Base-by-base conservation (phyloP, 352 stramenopile genomes). In the Phytophthora tubulina region DNA sequence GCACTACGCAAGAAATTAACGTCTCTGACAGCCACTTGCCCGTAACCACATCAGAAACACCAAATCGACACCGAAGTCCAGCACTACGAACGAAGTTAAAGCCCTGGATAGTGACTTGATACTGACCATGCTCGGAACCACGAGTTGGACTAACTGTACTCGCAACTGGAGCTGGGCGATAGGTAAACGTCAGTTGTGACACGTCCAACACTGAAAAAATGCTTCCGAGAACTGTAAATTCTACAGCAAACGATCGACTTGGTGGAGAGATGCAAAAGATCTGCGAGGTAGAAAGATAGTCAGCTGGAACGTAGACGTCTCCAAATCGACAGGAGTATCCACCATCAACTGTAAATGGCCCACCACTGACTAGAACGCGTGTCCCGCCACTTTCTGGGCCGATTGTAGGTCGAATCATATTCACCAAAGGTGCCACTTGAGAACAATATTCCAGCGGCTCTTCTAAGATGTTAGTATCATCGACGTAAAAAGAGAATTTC, bases 31-130 rank as follows among this genome's bases (percentile, higher is more conserved):
- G 42, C 73, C 79, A 91, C 6, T 61, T 66, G 1, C 45, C 81
- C 17, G 63, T 30, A 0, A 82, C 71, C 8, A 84, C 45, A 38
- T 65, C 52, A 15, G 67, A 76, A 31, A 72, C 51, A 27, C 83
- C 83, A 54, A 90, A 85, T 30, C 72, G 79, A 53, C 83, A 90
- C 35, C 62, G 50, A 5, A 90, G 61, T 4, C 67, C 68, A 14
- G 69, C 30, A 32, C 67, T 69, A n/a, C 39, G 57, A 38, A 82
- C 27, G 13, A 90, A 90, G 11, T 80, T 73, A 5, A 63, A 53
- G 3, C 82, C 82, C 1, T 46, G 52, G 21, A 90, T 67, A 35
- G 63, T 21, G 11, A 86, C 38, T 15, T 53, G 14, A 50, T 82
- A 80, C 6, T 74, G 55, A 2, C 72, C 74, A 7, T 56, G 45